Evolutionary conservation across 176 grass and related monocot genomes (phyloP).

Genomic region (Raddia guianensis): DNA sequence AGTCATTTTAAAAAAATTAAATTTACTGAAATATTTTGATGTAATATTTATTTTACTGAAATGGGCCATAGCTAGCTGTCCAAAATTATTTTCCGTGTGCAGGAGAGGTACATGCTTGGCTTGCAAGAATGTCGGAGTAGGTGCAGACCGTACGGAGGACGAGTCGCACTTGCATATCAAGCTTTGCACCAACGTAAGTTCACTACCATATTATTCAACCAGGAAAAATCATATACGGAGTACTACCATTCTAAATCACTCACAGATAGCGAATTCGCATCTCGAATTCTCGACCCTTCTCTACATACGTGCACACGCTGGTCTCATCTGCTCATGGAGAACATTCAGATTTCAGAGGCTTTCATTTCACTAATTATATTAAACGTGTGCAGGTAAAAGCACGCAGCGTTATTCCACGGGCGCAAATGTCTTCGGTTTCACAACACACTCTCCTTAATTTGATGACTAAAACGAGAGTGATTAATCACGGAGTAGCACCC

Average conservation of each 20-base stretch:
- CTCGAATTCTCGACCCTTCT: neutral
- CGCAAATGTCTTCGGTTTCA: slow-evolving; percentile 34
- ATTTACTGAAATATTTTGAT: too few relatives aligned
- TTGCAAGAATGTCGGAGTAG: neutral
- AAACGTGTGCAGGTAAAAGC: neutral
- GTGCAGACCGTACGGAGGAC: neutral
- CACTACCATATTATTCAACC: neutral
- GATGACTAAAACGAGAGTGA: neutral
- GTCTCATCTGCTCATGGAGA: neutral
- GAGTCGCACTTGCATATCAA: slow-evolving; percentile 13
- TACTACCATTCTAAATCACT: neutral
- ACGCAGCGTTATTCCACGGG: neutral
- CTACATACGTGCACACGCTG: neutral
- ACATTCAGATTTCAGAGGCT: neutral
- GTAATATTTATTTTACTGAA: too few relatives aligned
- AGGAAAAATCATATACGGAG: neutral
- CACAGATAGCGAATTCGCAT: neutral
- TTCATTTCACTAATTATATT: neutral
- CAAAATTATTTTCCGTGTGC: neutral
- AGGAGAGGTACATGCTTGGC: neutral
- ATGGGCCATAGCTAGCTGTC: too few relatives aligned
- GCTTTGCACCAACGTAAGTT: neutral
- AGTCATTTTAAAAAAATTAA: too few relatives aligned
- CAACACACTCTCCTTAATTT: neutral
- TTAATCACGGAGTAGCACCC: slow-evolving; percentile 14